Conservation (phyloP, 805 yeast genomes). For the Pichia kluyveri region DNA sequence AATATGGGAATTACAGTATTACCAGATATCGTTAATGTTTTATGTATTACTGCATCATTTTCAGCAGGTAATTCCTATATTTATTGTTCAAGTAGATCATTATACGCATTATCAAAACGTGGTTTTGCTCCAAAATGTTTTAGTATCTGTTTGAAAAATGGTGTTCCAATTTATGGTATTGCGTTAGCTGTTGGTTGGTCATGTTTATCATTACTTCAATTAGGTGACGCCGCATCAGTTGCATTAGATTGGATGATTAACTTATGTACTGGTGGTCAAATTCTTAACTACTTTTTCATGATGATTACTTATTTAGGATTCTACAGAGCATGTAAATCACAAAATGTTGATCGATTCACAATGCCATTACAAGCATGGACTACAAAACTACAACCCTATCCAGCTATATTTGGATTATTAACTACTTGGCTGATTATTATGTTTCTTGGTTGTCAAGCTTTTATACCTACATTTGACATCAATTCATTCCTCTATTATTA, state of each 20-base stretch:
- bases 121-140: constrained; percentile 70
- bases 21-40: constrained; percentile 73
- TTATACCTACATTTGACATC: constrained; percentile 30
- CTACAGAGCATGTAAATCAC: constrained; percentile 51
- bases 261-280: constrained; percentile 23
- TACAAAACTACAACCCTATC: constrained; percentile 30
- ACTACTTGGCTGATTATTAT: constrained; percentile 28
- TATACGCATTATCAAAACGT: constrained; percentile 60
- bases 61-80: constrained; percentile 81
- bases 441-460: constrained; percentile 33
- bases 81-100: constrained; percentile 58
- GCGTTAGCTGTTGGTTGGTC: constrained; percentile 25
- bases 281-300: constrained; percentile 23
- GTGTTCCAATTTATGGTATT: constrained; percentile 38
- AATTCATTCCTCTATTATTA: constrained; percentile 36
- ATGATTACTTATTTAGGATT: constrained; percentile 51
- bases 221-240: constrained; percentile 23
- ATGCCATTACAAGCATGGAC: constrained; percentile 43
- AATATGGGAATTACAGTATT: constrained; percentile 55
- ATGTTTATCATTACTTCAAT: constrained; percentile 26
- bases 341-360: constrained; percentile 37
- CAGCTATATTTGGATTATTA: constrained; percentile 21
- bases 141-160: constrained; percentile 49
- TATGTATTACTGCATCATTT: constrained; percentile 65
- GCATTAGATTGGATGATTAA: constrained; percentile 26